Conservation (phyloP, 208 protist species). For the Angomonas deanei region DNA sequence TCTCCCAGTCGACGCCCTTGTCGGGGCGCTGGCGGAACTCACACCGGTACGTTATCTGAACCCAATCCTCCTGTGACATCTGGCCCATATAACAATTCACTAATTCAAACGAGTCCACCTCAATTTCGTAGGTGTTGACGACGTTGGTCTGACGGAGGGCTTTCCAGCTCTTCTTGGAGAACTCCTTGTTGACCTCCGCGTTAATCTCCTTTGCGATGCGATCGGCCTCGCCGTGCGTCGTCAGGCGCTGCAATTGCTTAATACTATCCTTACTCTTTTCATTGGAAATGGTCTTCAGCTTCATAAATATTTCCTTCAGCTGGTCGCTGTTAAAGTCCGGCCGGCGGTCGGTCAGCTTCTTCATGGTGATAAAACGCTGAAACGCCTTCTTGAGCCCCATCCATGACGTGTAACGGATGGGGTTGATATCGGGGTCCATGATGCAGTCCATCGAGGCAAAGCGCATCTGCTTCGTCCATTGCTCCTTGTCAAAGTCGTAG, state of each 20-base stretch:
- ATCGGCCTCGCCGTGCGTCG: conserved; percentile 81
- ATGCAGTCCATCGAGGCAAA: conserved; percentile 91
- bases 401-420: conserved; percentile 79
- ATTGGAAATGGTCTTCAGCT: conserved; percentile 64
- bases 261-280: conserved; percentile 51
- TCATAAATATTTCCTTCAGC: conserved; percentile 68
- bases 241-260: conserved; percentile 75
- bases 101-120: conserved; percentile 78
- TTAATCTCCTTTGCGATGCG: conserved; percentile 84
- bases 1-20: conserved; percentile 60
- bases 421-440: conserved; percentile 83
- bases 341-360: conserved; percentile 78
- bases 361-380: conserved; percentile 82
- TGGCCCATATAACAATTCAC: conserved; percentile 89
- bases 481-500: conserved; percentile 90
- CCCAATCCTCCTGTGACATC: conserved; percentile 87
- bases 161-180: conserved; percentile 87
- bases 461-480: conserved; percentile 91
- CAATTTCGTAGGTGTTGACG: conserved; percentile 73
- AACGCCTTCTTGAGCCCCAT: conserved; percentile 66
- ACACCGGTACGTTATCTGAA: conserved; percentile 85
- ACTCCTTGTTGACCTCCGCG: conserved; percentile 71
- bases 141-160: conserved; percentile 58
- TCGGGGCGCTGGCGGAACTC: conserved; percentile 69
- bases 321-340: conserved; percentile 71